Conservation (phyloP, 805 yeast species). For the Isabelozyma heimii region DNA sequence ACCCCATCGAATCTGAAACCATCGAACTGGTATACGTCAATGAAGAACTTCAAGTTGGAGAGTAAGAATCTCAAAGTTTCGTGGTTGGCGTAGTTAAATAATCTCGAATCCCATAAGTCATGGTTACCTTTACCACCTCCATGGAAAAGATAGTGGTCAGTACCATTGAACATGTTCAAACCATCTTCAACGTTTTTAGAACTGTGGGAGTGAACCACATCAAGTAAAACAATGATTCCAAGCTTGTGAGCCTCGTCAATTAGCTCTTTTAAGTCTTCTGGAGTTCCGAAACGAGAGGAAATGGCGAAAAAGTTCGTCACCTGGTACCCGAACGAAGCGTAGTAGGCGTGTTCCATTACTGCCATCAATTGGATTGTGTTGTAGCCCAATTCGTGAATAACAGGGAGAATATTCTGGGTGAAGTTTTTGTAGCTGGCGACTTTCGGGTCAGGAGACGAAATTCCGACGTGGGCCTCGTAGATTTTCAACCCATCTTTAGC, state of each 20-base stretch:
- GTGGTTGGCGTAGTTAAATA: constrained; percentile 87
- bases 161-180: constrained; percentile 87
- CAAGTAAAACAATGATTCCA: constrained; percentile 84
- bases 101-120: constrained; percentile 93
- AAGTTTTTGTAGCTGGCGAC: constrained; percentile 86
- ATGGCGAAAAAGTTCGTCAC: constrained; percentile 88
- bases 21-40: constrained; percentile 83
- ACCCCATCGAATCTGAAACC: constrained; percentile 98
- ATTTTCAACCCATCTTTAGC: constrained; percentile 58
- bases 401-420: constrained; percentile 76
- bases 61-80: constrained; percentile 87
- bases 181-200: constrained; percentile 95
- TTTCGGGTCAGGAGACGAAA: constrained; percentile 85
- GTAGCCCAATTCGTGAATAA: constrained; percentile 80
- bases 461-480: constrained; percentile 95
- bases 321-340: constrained; percentile 98
- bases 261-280: constrained; percentile 88
- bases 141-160: constrained; percentile 93
- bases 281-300: constrained; percentile 90
- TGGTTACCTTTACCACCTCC: constrained; percentile 87
- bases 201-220: constrained; percentile 94
- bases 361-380: constrained; percentile 97
- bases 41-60: constrained; percentile 77
- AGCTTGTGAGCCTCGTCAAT: constrained; percentile 88
- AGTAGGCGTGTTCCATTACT: constrained; percentile 97